Percentiles rank a stretch among this genome's conserved stretches.
Conservation (phyloP, 1,284 basidiomycete species). For the Cryptococcus amylolentus region DNA sequence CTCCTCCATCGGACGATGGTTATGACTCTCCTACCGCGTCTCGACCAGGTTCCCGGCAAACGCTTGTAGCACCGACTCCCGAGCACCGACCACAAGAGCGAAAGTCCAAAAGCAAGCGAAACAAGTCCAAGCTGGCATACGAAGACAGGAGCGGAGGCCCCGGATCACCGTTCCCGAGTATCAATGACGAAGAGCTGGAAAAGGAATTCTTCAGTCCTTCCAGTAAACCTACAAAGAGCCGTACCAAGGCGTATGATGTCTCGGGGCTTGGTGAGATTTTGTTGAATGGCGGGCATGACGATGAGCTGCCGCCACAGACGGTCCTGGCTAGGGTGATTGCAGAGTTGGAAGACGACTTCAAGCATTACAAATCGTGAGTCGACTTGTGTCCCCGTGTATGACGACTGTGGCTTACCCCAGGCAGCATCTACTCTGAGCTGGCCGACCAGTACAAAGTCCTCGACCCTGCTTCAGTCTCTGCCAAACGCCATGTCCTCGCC, state of each 20-base stretch:
- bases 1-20: constrained; percentile 23
- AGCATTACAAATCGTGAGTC: constrained; percentile 77
- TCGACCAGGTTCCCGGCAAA: constrained; percentile 8
- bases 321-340: constrained; percentile 70
- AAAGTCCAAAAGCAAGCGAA: not conserved
- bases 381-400: not conserved
- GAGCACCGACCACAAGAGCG: not conserved
- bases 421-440: constrained; percentile 77
- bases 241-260: too few species aligned
- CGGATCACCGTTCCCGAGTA: constrained; percentile 69
- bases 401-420: not conserved
- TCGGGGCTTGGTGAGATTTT: too few species aligned
- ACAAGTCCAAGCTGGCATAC: constrained; percentile 5
- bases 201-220: constrained; percentile 63
- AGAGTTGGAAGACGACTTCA: constrained; percentile 85
- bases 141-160: constrained; percentile 32
- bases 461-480: constrained; percentile 72
- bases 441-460: constrained; percentile 85
- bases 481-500: constrained; percentile 74
- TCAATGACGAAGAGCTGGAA: constrained; percentile 69
- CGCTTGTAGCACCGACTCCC: not conserved
- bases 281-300: constrained; percentile 5
- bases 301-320: constrained; percentile 70
- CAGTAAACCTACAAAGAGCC: not conserved
- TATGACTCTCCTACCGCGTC: constrained; percentile 16